Conservation (phyloP, 345 rosid genomes). For the Arabidopsis suecica region DNA sequence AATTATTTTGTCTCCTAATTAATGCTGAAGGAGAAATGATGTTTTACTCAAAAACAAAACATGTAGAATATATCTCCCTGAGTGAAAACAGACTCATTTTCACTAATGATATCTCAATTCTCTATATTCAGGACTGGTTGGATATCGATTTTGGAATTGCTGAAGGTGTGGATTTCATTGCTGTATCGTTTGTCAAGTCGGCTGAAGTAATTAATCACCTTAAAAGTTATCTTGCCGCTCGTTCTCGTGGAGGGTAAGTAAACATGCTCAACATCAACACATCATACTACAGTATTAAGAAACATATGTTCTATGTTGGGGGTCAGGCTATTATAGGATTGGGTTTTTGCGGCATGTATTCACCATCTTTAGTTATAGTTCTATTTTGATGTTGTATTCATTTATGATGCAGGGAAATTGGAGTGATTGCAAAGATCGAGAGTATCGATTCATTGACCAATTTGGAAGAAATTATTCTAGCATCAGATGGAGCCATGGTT, state of each 20-base stretch:
- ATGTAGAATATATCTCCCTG: not conserved
- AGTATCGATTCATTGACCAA: constrained; percentile 89
- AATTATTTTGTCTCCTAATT: not conserved
- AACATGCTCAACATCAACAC: constrained; percentile 6
- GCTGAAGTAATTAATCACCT: constrained; percentile 98
- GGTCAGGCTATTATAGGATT: not conserved
- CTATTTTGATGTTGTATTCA: not conserved
- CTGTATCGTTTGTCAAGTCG: constrained; percentile 97
- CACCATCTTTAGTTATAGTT: not conserved
- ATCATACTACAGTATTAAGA: constrained; percentile 13
- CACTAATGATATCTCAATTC: not conserved
- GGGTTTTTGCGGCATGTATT: not conserved
- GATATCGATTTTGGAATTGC: constrained; percentile 99
- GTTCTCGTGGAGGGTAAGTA: constrained; percentile 72
- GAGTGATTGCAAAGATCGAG: constrained; percentile 95
- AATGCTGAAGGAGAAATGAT: not conserved
- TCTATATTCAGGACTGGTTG: constrained; percentile 84
- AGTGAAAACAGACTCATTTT: not conserved
- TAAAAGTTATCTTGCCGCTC: constrained; percentile 95
- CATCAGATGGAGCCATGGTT: constrained; percentile 99
- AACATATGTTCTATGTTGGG: not conserved
- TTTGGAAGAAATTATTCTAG: constrained; percentile 84
- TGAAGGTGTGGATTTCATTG: constrained; percentile 96
- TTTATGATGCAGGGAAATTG: constrained; percentile 65
- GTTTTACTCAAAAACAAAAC: not conserved